These are phyloP conservation scores for Hortiboletus flavorubellus DNA, from an alignment of 768 basidiomycete species.

Conservation along the genomic window DNA sequence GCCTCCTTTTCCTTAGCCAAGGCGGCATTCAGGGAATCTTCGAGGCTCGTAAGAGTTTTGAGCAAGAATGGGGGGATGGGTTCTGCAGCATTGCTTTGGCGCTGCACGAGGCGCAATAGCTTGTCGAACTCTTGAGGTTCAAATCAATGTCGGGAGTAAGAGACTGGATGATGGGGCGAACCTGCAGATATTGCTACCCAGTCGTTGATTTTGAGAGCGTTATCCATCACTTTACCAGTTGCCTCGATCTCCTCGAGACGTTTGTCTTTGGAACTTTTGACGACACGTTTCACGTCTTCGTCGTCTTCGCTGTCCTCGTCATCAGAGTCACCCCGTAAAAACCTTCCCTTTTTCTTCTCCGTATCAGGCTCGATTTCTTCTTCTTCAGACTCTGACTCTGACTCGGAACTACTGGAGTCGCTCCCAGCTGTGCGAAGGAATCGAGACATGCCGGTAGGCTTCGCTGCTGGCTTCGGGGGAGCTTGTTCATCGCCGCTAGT, in stretches of 20 bases:
- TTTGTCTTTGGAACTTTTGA: conserved; percentile 86
- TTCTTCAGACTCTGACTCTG: conserved; percentile 50
- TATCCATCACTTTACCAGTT: conserved; percentile 87
- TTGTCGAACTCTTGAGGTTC: conserved; percentile 88
- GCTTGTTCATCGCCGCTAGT: conserved; percentile 68
- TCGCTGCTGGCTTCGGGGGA: conserved; percentile 34
- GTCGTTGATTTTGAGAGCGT: conserved; percentile 94
- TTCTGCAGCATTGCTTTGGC: conserved; percentile 81
- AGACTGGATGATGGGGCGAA: conserved; percentile 33
- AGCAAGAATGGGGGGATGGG: conserved; percentile 86
- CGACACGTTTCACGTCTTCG: conserved; percentile 66
- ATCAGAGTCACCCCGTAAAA: conserved; percentile 44
- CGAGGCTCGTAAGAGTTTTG: conserved; percentile 70
- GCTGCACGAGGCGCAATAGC: conserved; percentile 82
- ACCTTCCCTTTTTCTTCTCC: conserved; percentile 40
- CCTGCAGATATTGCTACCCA: conserved; percentile 92
- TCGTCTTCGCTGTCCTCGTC: conserved; percentile 60
- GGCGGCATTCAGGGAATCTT: conserved; percentile 68
- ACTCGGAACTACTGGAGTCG: conserved; percentile 53
- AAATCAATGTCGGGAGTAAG: conserved; percentile 6
- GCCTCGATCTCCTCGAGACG: conserved; percentile 93
- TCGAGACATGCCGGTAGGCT: conserved; percentile 57
- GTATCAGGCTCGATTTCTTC: conserved; percentile 52
- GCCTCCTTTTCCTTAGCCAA: conserved; percentile 84
- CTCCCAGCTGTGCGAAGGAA: conserved; percentile 68